phyloP scores from a whole-genome alignment of 2,329 filamentous ascomycete species.

The Triangularia setosa region DNA sequence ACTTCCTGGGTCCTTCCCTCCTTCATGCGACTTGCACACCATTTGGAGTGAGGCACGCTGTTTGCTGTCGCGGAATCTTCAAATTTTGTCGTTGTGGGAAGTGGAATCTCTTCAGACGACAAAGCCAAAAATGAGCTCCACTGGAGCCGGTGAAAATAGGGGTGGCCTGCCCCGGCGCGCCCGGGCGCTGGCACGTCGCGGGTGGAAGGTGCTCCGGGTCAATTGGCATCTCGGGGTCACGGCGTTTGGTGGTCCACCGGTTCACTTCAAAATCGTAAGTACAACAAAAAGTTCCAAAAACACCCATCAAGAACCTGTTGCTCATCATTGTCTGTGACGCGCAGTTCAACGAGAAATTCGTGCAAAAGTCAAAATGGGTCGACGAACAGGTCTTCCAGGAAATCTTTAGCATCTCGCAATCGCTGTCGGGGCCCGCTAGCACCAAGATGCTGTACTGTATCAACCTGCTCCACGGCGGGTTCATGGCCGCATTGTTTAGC shows the following conservation, averaged over 20 bases:
- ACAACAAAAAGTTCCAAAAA: neutral
- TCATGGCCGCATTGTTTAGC: constrained; percentile 52
- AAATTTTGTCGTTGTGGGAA: neutral
- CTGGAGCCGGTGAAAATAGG: neutral
- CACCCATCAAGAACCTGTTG: neutral
- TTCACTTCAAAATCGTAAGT: constrained; percentile 62
- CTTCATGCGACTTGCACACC: neutral
- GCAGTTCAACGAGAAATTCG: constrained; percentile 57
- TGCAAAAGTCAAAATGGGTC: constrained; percentile 59
- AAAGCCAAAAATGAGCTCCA: constrained; percentile 3
- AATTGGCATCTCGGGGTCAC: constrained; percentile 63
- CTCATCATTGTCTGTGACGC: neutral
- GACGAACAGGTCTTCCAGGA: constrained; percentile 70
- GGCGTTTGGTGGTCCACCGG: constrained; percentile 62
- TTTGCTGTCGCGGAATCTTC: neutral
- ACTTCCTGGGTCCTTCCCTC: neutral
- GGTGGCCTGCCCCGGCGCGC: neutral
- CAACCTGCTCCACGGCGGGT: constrained; percentile 58
- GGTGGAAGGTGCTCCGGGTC: constrained; percentile 21
- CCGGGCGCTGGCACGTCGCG: neutral
- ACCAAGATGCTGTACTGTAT: constrained; percentile 72
- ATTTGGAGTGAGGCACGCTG: neutral
- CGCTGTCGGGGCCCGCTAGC: constrained; percentile 62
- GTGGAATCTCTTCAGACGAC: neutral
- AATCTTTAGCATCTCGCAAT: constrained; percentile 67